Evolutionary conservation across 2,329 filamentous ascomycete species (phyloP), one percentile per base, ranked within the genome.

Genomic region (Thelonectria rubi): DNA sequence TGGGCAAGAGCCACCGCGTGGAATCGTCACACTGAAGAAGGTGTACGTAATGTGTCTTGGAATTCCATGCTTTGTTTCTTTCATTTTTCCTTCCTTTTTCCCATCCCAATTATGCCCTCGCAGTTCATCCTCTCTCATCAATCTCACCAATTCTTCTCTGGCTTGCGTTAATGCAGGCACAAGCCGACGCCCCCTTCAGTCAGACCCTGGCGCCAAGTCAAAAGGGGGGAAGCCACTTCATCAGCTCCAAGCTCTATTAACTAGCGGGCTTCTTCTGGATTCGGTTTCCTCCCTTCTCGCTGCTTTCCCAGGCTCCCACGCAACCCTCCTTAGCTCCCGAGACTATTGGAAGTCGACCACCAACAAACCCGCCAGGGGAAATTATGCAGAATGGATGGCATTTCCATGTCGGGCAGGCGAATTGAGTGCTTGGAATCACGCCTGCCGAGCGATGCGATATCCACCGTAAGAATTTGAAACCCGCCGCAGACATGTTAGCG

Each of bases 341-440:
- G 24, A 70, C 67, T 69, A 69, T 69, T 63, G 67, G 14, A 55
- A 15, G 34, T 15, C 6, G 34, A 37, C 34, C 34, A 15, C 12
- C 12, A 4, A 14, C 34, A 14, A 37, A 46, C 15, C n/a, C 24
- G 39, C 52, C 56, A 49, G 45, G 21, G 45, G 21, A n/a, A 47
- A 26, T 17, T 20, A 47, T 47, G 45, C 45, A 47, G 48, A 43
- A 56, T 49, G 40, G 45, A 56, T 49, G 40, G 45, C 45, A 48
- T 55, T 42, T 30, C 30, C 51, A 46, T 52, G 37, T 26, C 50
- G 18, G 24, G 43, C 30, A 18, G 45, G 43, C 45, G 45, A 55
- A 49, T 56, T 3, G 54, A 12, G 7, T n/a, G 10, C 8, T 26
- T 42, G 45, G 45, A 56, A 49, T 40, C 43, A n/a, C 24, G 17